A percentile compares a stretch with the other conserved stretches of the same genome.
Evolutionary conservation across 352 stramenopile species (phyloP).

Genomic region (Globisporangium cederbergense): DNA sequence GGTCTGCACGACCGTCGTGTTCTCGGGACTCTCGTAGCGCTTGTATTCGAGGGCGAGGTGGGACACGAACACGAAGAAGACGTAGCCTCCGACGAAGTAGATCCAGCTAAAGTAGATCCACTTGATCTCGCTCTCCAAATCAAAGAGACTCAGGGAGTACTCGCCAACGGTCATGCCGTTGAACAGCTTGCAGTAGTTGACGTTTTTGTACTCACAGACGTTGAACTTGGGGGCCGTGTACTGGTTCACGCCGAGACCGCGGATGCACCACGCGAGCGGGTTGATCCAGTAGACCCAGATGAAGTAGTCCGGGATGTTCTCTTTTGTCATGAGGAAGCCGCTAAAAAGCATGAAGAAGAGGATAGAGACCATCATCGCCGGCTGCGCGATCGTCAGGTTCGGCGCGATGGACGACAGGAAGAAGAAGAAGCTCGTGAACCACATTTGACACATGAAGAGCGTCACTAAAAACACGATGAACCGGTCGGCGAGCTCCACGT

Average conservation of each 20-base stretch:
- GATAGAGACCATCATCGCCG: conserved; percentile 53
- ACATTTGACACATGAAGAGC: conserved; percentile 65
- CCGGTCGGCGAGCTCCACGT: conserved; percentile 34
- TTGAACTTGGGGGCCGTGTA: conserved; percentile 43
- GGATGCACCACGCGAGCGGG: conserved; percentile 60
- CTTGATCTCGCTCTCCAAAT: conserved; percentile 34
- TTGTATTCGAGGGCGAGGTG: conserved; percentile 50
- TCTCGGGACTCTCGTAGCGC: conserved; percentile 45
- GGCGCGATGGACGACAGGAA: conserved; percentile 42
- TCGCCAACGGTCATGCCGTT: conserved; percentile 33
- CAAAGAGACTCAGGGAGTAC: conserved; percentile 47
- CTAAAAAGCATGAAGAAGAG: conserved; percentile 67
- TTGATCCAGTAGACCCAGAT: conserved; percentile 84
- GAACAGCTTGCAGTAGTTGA: conserved; percentile 50
- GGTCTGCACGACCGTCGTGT: conserved; percentile 34
- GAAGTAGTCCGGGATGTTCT: conserved; percentile 58
- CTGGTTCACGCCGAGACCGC: conserved; percentile 61
- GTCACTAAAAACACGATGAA: conserved; percentile 68
- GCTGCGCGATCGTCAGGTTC: conserved; percentile 54
- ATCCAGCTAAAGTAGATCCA: conserved; percentile 65
- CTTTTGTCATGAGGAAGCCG: conserved; percentile 61
- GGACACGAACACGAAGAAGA: conserved; percentile 38
- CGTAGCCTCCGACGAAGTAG: conserved; percentile 44
- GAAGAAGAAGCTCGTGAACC: conserved; percentile 72
- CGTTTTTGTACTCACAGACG: conserved; percentile 40